phyloP scores from a whole-genome alignment of 257 asterid genomes.

The Nemophila menziesii region DNA sequence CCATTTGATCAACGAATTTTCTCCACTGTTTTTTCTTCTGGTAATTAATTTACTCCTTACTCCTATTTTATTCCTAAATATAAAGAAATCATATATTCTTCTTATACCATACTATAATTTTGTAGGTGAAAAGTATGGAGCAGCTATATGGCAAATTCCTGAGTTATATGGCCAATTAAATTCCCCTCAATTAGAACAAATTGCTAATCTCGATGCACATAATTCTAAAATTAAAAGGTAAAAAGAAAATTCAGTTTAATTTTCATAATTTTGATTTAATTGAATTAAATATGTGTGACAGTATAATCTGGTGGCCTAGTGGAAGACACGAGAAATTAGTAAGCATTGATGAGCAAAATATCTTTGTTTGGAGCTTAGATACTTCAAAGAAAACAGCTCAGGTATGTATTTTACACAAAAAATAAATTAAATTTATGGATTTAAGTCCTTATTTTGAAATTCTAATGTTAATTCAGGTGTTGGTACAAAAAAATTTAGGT shows the following conservation, averaged over 20 bases:
- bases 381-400: slow-evolving; percentile 84
- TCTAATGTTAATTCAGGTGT: slow-evolving; percentile 43
- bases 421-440: not conserved
- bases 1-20: slow-evolving; percentile 92
- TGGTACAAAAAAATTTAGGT: slow-evolving; percentile 71
- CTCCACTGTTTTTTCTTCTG: slow-evolving; percentile 83
- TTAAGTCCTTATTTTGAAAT: not conserved
- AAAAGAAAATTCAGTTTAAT: not conserved
- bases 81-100: not conserved
- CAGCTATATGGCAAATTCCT: slow-evolving; percentile 93
- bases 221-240: slow-evolving; percentile 70
- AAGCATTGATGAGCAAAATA: slow-evolving; percentile 81
- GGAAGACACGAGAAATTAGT: slow-evolving; percentile 93
- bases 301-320: slow-evolving; percentile 95
- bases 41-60: too few relatives aligned
- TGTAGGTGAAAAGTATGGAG: slow-evolving; percentile 89
- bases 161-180: slow-evolving; percentile 92
- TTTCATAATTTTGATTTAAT: slow-evolving; percentile 3
- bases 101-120: not conserved
- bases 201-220: slow-evolving; percentile 83
- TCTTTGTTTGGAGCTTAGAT: slow-evolving; percentile 76
- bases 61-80: not conserved
- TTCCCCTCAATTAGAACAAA: slow-evolving; percentile 79
- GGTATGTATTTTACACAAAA: too few relatives aligned
- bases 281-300: slow-evolving; percentile 25